A percentile compares a stretch with the other conserved stretches of the same genome.
Evolutionary conservation across 345 rosid species (phyloP).

Genomic region (Citrus reticulata): DNA sequence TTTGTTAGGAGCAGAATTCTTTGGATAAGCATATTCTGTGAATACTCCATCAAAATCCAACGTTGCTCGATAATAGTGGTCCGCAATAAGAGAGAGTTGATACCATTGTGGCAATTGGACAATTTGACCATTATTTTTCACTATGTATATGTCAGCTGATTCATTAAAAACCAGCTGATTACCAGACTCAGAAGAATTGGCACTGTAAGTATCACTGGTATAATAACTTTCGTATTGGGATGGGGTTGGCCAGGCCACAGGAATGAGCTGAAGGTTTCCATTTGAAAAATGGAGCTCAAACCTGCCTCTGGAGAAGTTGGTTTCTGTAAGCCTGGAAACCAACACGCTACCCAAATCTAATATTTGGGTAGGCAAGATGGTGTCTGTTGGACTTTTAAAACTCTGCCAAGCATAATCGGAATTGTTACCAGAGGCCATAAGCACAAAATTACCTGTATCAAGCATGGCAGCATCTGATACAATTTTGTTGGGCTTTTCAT

Average conservation of each 20-base stretch:
- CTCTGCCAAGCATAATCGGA: constrained; percentile 33
- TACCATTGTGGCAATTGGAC: background rate
- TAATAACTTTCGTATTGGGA: constrained; percentile 13
- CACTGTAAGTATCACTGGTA: background rate
- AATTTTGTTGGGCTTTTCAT: background rate
- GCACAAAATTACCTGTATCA: constrained; percentile 38
- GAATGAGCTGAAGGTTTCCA: constrained; percentile 21
- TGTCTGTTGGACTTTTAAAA: constrained; percentile 36
- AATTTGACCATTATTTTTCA: background rate
- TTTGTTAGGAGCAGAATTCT: constrained; percentile 6
- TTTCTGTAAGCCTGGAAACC: constrained; percentile 8
- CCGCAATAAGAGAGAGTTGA: background rate
- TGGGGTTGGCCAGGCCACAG: constrained; percentile 16
- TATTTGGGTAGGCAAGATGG: constrained; percentile 35
- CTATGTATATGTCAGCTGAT: constrained; percentile 9
- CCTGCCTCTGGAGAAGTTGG: constrained; percentile 22
- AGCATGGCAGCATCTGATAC: constrained; percentile 22
- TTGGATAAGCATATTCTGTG: constrained; percentile 14
- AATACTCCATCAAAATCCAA: constrained; percentile 27
- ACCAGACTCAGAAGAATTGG: constrained; percentile 4
- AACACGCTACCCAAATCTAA: constrained; percentile 17
- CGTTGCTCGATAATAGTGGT: constrained; percentile 20
- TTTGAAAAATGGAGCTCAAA: constrained; percentile 21
- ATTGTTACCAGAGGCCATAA: background rate
- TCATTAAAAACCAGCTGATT: constrained; percentile 15